phyloP scores from a whole-genome alignment of 1,139 yeast species.

The Eremothecium coryli region DNA sequence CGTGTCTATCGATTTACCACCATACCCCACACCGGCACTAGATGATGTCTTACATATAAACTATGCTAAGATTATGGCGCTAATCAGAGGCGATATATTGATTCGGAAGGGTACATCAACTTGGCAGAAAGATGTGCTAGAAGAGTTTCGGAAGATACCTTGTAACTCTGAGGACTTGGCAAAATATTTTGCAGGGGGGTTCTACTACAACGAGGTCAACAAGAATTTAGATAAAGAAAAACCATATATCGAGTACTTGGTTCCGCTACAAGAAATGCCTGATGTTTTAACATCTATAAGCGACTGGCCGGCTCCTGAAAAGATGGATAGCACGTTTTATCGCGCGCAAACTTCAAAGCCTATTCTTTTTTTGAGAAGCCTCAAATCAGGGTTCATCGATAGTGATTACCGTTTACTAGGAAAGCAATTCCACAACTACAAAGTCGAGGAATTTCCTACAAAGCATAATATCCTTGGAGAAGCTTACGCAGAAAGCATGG shows the following conservation, averaged over 20 bases:
- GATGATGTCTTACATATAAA: slow-evolving; percentile 17
- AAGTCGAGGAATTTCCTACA: too few species aligned
- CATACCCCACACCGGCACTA: slow-evolving; percentile 20
- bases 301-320: slow-evolving; percentile 28
- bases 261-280: slow-evolving; percentile 24
- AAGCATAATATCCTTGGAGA: too few species aligned
- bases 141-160: slow-evolving; percentile 13
- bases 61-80: slow-evolving; percentile 16
- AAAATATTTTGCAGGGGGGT: slow-evolving; percentile 26
- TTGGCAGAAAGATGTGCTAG: slow-evolving; percentile 20
- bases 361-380: too few species aligned
- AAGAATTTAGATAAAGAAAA: slow-evolving; percentile 10
- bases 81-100: slow-evolving; percentile 15
- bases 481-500: too few species aligned
- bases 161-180: slow-evolving; percentile 16
- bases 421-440: too few species aligned
- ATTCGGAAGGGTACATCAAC: slow-evolving; percentile 18
- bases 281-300: slow-evolving; percentile 17
- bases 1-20: slow-evolving; percentile 28
- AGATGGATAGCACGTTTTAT: too few species aligned
- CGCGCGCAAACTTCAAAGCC: too few species aligned
- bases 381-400: too few species aligned
- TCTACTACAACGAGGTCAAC: slow-evolving; percentile 16
- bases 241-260: slow-evolving; percentile 19
- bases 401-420: too few species aligned